Conservation (phyloP, 441 rosid genomes). For the Populus hybrid region DNA sequence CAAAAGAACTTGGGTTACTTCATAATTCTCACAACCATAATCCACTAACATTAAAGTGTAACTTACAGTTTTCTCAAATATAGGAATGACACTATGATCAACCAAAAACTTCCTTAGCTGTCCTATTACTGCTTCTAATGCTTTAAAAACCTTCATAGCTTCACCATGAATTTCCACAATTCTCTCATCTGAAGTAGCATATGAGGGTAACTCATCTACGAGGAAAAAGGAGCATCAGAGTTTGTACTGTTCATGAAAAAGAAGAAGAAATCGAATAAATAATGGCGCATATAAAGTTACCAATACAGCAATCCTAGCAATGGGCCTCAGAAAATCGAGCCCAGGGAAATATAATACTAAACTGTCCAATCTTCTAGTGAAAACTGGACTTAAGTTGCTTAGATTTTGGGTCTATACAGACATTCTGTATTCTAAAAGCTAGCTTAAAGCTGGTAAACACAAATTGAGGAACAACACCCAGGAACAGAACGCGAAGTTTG, state of each 20-base stretch:
- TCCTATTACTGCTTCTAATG: slow-evolving; percentile 50
- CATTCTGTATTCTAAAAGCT: not conserved
- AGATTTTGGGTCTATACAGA: not conserved
- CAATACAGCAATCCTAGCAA: not conserved
- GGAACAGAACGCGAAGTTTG: not conserved
- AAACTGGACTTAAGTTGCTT: not conserved
- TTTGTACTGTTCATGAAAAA: not conserved
- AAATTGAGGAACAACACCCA: not conserved
- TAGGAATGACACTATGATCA: slow-evolving; percentile 51
- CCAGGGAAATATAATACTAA: not conserved
- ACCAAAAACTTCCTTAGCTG: slow-evolving; percentile 59
- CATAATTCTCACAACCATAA: not conserved
- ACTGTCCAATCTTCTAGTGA: not conserved
- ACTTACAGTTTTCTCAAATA: slow-evolving; percentile 54
- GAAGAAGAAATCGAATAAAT: not conserved
- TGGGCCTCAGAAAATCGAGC: not conserved
- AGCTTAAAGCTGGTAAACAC: not conserved
- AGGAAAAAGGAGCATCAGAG: slow-evolving; percentile 1
- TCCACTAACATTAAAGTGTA: slow-evolving; percentile 5
- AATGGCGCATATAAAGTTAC: not conserved
- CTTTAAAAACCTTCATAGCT: slow-evolving; percentile 41
- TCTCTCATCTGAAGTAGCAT: slow-evolving; percentile 48
- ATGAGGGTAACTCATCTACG: slow-evolving; percentile 44
- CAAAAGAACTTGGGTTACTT: slow-evolving; percentile 12
- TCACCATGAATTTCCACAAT: slow-evolving; percentile 53